Base-by-base conservation (phyloP, 768 basidiomycete species). In the Mycena metata region DNA sequence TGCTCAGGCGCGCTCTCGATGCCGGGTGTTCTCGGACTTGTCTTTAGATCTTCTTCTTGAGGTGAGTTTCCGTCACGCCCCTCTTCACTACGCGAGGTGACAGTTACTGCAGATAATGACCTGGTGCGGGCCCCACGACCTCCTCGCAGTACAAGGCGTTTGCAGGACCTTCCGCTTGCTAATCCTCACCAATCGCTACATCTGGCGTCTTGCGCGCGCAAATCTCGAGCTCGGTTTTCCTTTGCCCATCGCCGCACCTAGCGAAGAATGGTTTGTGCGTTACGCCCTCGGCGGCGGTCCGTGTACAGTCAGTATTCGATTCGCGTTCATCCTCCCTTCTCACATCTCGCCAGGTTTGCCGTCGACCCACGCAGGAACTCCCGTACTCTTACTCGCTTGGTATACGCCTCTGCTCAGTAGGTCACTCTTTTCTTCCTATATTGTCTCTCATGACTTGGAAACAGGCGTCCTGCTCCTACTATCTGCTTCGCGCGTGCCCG, bases 381-480 rank as follows among this genome's bases (percentile, higher is more conserved):
- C 33, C 51, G 16, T 52, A 52, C 19, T 52, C 51, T 5, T 52
- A 33, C 51, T 52, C 51, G 3, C 51, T 52, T 11, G 51, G 33
- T 3, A 52, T 52, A 2, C 30, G 51, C 6, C 35, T 52, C 7
- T 52, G 51, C 17, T 52, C 51, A 3, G 51, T 24, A 26, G 10
- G 60, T 11, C 24, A 21, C 13, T 1, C 5, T 8, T 24, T 12
- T 23, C 39, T 21, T 49, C 30, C n/a, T 6, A 8, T 23, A 13
- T 12, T n/a, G n/a, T 23, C 17, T 4, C 10, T 30, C 5, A 4
- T n/a, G n/a, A n/a, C 11, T 36, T 36, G 11, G 11, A 9, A n/a
- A 24, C 23, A 62, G 60, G 60, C 41, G 49, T 50, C 60, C 5
- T 62, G 50, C n/a, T 62, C 60, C 1, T 35, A 42, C 11, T 62